Percentiles rank a stretch among this genome's conserved stretches.
Evolutionary conservation across 176 grass and related monocot species (phyloP).

Genomic region (Pontederia crassipes): DNA sequence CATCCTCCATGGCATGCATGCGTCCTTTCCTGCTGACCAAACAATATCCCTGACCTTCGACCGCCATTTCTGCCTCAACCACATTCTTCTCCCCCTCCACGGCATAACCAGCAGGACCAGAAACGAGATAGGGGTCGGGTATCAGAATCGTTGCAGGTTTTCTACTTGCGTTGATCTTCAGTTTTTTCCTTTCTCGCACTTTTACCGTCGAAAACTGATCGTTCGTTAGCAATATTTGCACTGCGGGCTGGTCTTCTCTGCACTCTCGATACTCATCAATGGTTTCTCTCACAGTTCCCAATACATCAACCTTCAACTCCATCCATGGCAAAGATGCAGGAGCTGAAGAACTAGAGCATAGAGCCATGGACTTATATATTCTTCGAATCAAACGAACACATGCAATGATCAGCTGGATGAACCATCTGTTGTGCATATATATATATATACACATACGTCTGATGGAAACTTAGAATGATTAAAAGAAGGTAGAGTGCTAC

Average conservation of each 20-base stretch:
- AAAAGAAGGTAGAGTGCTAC: too few relatives aligned
- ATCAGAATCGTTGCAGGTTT: neutral
- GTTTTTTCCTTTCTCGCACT: too few relatives aligned
- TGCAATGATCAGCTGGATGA: neutral
- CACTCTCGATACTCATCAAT: too few relatives aligned
- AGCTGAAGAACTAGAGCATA: neutral
- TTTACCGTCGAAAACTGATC: too few relatives aligned
- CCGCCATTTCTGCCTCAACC: slow-evolving; percentile 18
- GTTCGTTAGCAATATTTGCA: too few relatives aligned
- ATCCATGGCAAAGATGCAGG: neutral
- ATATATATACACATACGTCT: too few relatives aligned
- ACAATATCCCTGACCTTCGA: slow-evolving; percentile 40
- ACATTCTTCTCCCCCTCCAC: neutral
- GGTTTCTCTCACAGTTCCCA: neutral
- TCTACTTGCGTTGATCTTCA: too few relatives aligned
- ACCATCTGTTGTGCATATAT: too few relatives aligned
- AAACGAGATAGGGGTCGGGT: slow-evolving; percentile 22
- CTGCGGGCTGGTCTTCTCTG: too few relatives aligned
- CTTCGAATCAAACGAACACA: neutral
- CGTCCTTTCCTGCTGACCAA: slow-evolving; percentile 43
- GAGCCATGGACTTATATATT: neutral
- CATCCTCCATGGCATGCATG: slow-evolving; percentile 68
- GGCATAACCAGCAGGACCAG: neutral
- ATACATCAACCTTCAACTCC: neutral
- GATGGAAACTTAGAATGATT: too few relatives aligned